These are phyloP conservation scores for Delonix regia DNA, from an alignment of 306 rosid genomes.

Conservation along the genomic window DNA sequence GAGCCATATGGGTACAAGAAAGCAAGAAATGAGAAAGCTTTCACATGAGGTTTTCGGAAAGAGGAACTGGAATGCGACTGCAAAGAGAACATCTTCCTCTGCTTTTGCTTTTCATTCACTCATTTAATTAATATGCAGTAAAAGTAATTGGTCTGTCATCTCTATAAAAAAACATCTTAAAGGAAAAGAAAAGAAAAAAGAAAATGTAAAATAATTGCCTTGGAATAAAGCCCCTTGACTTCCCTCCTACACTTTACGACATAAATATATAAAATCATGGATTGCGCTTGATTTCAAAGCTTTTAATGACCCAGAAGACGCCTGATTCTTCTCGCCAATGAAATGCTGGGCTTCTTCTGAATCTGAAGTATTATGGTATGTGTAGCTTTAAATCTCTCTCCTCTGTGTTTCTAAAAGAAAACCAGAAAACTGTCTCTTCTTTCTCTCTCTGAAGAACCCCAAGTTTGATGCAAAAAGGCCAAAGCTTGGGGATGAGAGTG, in stretches of 20 bases:
- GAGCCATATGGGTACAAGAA: too few relatives aligned
- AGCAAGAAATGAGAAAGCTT: neutral
- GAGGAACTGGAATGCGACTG: constrained; percentile 12
- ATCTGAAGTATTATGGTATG: neutral
- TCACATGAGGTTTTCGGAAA: constrained; percentile 1
- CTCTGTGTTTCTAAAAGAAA: neutral
- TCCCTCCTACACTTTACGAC: neutral
- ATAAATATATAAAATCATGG: neutral
- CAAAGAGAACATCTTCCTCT: neutral
- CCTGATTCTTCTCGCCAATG: neutral
- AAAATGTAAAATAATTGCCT: neutral
- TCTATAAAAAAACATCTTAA: constrained; percentile 14
- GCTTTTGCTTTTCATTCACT: constrained; percentile 35
- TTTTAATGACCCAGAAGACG: neutral
- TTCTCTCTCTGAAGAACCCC: neutral
- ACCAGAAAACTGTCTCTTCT: neutral
- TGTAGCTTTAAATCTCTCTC: neutral
- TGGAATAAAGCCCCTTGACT: constrained; percentile 22
- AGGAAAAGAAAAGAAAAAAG: constrained; percentile 2
- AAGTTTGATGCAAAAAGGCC: neutral
- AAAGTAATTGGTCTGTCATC: constrained; percentile 6
- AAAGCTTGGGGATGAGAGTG: constrained; percentile 7
- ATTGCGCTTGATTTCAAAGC: neutral
- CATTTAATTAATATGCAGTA: neutral
- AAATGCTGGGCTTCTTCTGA: neutral